Conservation (phyloP, 2,329 filamentous ascomycete species). For the Catunica adiposa region DNA sequence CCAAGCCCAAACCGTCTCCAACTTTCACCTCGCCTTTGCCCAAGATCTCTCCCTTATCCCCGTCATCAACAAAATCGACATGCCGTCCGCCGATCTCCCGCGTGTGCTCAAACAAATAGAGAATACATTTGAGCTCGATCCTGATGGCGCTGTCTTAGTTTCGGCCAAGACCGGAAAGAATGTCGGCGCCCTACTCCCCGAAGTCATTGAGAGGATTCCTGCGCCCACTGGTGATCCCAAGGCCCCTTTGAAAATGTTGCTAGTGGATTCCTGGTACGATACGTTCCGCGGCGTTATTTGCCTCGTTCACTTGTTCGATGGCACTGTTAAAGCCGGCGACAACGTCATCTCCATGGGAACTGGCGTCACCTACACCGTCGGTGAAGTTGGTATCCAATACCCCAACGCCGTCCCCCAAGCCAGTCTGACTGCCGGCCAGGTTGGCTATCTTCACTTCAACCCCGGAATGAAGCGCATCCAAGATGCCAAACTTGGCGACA, state of each 20-base stretch:
- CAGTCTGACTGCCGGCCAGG: constrained; percentile 72
- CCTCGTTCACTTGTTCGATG: constrained; percentile 82
- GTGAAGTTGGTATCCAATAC: constrained; percentile 94
- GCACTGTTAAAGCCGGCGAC: constrained; percentile 66
- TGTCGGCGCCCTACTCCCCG: constrained; percentile 65
- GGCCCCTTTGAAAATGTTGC: constrained; percentile 56
- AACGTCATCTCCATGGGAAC: constrained; percentile 79
- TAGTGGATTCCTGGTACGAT: constrained; percentile 98
- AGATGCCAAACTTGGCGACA: constrained; percentile 92
- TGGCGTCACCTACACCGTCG: constrained; percentile 75
- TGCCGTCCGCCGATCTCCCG: constrained; percentile 74
- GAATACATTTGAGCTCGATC: constrained; percentile 73
- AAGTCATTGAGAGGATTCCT: constrained; percentile 72
- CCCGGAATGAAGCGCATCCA: constrained; percentile 95
- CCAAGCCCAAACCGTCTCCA: constrained; percentile 94
- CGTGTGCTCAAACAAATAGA: constrained; percentile 75
- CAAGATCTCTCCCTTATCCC: constrained; percentile 76
- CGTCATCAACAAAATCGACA: constrained; percentile 92
- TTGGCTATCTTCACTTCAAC: constrained; percentile 94
- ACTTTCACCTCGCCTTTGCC: constrained; percentile 94
- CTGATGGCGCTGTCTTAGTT: constrained; percentile 51
- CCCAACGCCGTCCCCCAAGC: constrained; percentile 71
- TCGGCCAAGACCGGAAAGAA: constrained; percentile 91
- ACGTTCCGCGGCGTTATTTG: constrained; percentile 88
- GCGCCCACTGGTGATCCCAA: constrained; percentile 56